Evolutionary conservation across 352 stramenopile species (phyloP), one percentile per base, ranked within the genome.

Genomic region (Pythium guiyangense): DNA sequence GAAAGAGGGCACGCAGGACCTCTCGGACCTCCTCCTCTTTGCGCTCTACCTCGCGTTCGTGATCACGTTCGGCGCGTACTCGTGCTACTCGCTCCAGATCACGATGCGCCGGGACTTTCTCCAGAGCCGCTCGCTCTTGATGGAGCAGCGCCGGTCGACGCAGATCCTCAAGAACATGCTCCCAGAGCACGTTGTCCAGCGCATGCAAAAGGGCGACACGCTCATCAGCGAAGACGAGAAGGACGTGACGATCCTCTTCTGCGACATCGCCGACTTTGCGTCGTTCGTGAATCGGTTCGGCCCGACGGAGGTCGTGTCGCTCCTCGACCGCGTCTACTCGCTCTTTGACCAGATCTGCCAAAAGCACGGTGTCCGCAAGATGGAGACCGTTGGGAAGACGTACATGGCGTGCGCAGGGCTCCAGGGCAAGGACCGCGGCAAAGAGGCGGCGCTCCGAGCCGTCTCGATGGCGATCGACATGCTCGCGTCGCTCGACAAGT

Each of bases 351-450:
- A 89, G 29, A 92, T 98, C 49, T 95, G 85, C 42, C 66, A 86
- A 39, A 95, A 97, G 58, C 86, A 97, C 54, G 82, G 86, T 10
- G 84, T 97, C 0, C 85, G 90, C 6, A 98, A 97, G 66, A 94
- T 97, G 71, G 89, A 98, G 59, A 97, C 86, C 0, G 92, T 97
- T 5, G 90, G 92, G 4, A 96, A 97, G 59, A 95, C 86, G 18
- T 97, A 96, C 60, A 90, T 98, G 77, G 89, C 83, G 1, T 92
- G 82, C 52, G 86, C 84, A 9, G 89, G 86, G 0, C 62, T 94
- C 9, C 90, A 96, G 50, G 87, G 85, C 26, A 94, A 92, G 52
- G 67, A 96, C 45, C 72, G 79, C 18, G 83, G 74, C 2, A 81
- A 72, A 59, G 86, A 88, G 65, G 85, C 76, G 18, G 88, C 77